Evolutionary conservation across 495 filamentous ascomycete species (phyloP).

Genomic region (Aspergillus hancockii): DNA sequence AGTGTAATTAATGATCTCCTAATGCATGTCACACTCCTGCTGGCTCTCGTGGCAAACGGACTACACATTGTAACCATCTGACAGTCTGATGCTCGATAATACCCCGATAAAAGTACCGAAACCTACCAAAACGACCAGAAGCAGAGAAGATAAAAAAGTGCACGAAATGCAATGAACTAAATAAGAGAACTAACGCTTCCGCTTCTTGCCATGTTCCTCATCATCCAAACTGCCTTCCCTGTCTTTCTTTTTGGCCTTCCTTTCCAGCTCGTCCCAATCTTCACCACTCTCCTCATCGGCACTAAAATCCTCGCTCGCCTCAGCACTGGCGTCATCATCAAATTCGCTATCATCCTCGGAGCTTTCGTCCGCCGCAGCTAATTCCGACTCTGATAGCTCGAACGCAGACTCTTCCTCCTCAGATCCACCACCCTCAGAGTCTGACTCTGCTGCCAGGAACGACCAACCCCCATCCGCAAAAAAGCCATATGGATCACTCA

Average conservation of each 20-base stretch:
- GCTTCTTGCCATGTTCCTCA: conserved; percentile 63
- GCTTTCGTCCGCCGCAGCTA: conserved; percentile 75
- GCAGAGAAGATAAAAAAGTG: not conserved
- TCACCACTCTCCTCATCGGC: conserved; percentile 82
- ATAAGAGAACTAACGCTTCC: conserved; percentile 43
- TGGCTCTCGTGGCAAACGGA: too few relatives aligned
- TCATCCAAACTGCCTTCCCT: conserved; percentile 71
- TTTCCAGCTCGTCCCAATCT: conserved; percentile 90
- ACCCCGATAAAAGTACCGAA: not conserved
- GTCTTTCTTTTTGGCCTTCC: conserved; percentile 87
- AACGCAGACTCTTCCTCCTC: conserved; percentile 89
- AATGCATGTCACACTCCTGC: too few relatives aligned
- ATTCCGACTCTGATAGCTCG: conserved; percentile 81
- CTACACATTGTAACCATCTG: too few relatives aligned
- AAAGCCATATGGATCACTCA: conserved; percentile 88
- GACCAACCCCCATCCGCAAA: conserved; percentile 95
- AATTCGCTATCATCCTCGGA: conserved; percentile 89
- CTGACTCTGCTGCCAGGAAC: conserved; percentile 84
- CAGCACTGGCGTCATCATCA: conserved; percentile 84
- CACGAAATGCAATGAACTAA: not conserved
- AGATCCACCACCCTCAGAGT: conserved; percentile 70
- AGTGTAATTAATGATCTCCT: too few relatives aligned
- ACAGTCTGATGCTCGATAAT: too few relatives aligned
- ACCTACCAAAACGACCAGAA: not conserved
- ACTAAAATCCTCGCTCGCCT: conserved; percentile 71